Conservation (phyloP, 1,139 yeast genomes). For the Ogataea hybrid region DNA sequence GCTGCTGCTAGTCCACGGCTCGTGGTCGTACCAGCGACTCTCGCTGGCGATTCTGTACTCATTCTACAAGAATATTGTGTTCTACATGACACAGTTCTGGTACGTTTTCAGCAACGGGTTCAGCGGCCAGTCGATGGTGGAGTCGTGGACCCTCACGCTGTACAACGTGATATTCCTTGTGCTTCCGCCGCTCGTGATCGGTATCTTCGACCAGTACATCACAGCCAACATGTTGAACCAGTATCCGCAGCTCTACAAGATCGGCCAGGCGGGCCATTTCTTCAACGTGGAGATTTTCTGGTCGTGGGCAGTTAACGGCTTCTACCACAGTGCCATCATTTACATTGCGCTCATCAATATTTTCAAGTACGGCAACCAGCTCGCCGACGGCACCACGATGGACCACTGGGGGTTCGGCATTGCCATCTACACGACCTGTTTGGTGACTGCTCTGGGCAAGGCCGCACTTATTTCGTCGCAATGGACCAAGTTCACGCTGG, state of each 20-base stretch:
- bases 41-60: slow-evolving; percentile 91
- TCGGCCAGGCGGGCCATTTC: slow-evolving; percentile 86
- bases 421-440: slow-evolving; percentile 82
- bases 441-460: slow-evolving; percentile 87
- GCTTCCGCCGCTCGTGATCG: slow-evolving; percentile 92
- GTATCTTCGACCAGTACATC: slow-evolving; percentile 95
- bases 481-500: slow-evolving; percentile 91
- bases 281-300: slow-evolving; percentile 91
- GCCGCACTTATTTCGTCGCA: slow-evolving; percentile 89
- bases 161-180: slow-evolving; percentile 96
- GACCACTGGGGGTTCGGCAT: slow-evolving; percentile 98
- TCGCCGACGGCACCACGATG: slow-evolving; percentile 67
- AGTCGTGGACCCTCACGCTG: slow-evolving; percentile 96
- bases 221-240: slow-evolving; percentile 85
- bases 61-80: slow-evolving; percentile 90
- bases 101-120: slow-evolving; percentile 88
- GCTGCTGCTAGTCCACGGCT: slow-evolving; percentile 86
- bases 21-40: slow-evolving; percentile 96
- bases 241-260: slow-evolving; percentile 87
- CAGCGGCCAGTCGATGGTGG: slow-evolving; percentile 94
- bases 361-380: slow-evolving; percentile 64
- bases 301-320: slow-evolving; percentile 97
- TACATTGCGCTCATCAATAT: slow-evolving; percentile 72
- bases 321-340: slow-evolving; percentile 86
- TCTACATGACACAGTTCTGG: slow-evolving; percentile 99